Conservation (phyloP, 2,329 filamentous ascomycete genomes). For the Penicillium sp. region DNA sequence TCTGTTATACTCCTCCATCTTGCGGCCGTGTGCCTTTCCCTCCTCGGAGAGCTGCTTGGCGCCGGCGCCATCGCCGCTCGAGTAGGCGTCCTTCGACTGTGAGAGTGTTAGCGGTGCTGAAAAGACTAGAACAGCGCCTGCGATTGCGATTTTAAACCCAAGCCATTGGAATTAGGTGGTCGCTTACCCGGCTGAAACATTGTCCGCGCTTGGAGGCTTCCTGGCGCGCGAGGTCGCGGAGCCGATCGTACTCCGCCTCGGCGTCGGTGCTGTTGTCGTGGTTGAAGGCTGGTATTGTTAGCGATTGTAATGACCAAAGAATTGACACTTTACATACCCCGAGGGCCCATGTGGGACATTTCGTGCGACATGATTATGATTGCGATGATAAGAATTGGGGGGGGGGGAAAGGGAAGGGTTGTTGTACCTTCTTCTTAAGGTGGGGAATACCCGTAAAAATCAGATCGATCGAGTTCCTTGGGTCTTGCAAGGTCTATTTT, state of each 20-base stretch:
- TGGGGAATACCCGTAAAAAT: constrained; percentile 21
- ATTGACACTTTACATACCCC: constrained; percentile 31
- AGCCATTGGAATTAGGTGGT: not conserved
- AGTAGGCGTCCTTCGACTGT: constrained; percentile 67
- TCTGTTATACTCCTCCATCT: constrained; percentile 85
- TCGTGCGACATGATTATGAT: constrained; percentile 42
- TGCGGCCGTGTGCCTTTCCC: constrained; percentile 76
- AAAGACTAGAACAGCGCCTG: not conserved
- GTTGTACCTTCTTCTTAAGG: not conserved
- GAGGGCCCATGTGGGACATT: constrained; percentile 43
- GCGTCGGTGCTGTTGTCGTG: constrained; percentile 64
- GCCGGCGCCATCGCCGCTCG: constrained; percentile 73
- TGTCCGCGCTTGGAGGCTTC: constrained; percentile 75
- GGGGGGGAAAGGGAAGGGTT: not conserved
- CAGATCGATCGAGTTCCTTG: constrained; percentile 18
- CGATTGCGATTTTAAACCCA: not conserved
- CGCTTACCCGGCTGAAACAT: constrained; percentile 68
- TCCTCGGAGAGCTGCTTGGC: constrained; percentile 82
- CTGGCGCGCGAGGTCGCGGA: constrained; percentile 76
- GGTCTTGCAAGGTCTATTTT: constrained; percentile 6
- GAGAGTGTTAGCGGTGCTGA: constrained; percentile 42
- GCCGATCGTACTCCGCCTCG: constrained; percentile 87
- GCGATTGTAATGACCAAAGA: not conserved
- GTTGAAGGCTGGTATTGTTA: constrained; percentile 63
- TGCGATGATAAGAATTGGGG: not conserved